A percentile compares a stretch with the other conserved stretches of the same genome.
Evolutionary conservation across 2,329 filamentous ascomycete species (phyloP).

Genomic region (Albophoma yamanashiensis): DNA sequence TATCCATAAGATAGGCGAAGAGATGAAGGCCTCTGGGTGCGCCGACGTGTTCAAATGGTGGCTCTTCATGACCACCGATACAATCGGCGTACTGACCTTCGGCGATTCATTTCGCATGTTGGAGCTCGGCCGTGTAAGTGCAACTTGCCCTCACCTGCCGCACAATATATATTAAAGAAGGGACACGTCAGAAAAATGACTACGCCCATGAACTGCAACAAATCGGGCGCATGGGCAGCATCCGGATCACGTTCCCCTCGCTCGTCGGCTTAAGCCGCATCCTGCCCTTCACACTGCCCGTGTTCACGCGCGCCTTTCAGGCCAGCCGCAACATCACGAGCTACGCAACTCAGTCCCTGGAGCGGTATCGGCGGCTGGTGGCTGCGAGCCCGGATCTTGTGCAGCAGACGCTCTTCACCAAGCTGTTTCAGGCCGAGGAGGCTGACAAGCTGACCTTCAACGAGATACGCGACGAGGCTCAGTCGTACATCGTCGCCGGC

Average conservation of each 20-base stretch:
- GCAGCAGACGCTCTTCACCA: constrained; percentile 24
- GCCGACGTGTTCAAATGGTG: constrained; percentile 43
- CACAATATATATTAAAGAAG: neutral
- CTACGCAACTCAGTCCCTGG: constrained; percentile 18
- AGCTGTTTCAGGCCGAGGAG: constrained; percentile 23
- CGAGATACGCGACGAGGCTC: constrained; percentile 29
- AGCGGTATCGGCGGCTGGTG: constrained; percentile 14
- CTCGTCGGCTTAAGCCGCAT: constrained; percentile 11
- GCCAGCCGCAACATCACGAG: constrained; percentile 6
- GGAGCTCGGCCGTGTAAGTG: constrained; percentile 34
- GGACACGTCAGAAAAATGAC: constrained; percentile 14
- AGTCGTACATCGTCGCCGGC: constrained; percentile 36
- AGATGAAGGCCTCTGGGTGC: constrained; percentile 22
- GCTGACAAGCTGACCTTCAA: constrained; percentile 11
- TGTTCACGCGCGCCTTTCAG: constrained; percentile 7
- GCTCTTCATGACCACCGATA: constrained; percentile 41
- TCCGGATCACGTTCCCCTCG: constrained; percentile 17
- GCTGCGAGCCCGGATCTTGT: constrained; percentile 8
- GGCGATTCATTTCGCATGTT: constrained; percentile 44
- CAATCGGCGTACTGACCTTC: constrained; percentile 42
- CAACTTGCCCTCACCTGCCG: neutral
- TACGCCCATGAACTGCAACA: constrained; percentile 28
- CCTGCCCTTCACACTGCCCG: constrained; percentile 12
- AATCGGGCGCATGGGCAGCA: constrained; percentile 9
- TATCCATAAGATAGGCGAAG: constrained; percentile 31